These are phyloP conservation scores for Raphanus raphanistrum DNA, from an alignment of 345 rosid genomes.

Conservation along the genomic window DNA sequence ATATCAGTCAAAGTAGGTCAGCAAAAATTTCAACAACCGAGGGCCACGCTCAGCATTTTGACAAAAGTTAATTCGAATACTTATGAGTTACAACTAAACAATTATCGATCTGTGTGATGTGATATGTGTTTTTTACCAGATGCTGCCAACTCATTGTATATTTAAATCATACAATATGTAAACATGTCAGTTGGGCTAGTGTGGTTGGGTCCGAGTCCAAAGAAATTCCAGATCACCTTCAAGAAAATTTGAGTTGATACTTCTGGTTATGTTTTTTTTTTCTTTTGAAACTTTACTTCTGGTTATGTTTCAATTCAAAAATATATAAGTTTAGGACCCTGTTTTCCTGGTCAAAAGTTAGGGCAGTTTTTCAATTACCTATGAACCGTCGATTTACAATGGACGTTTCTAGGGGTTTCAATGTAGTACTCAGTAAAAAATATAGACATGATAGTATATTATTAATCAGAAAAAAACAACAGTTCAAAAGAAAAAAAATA, in stretches of 20 bases:
- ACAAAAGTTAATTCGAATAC: slow-evolving; percentile 13
- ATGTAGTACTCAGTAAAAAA: too few relatives aligned
- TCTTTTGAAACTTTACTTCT: too few relatives aligned
- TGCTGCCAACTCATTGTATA: neutral
- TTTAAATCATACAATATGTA: neutral
- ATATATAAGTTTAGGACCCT: neutral
- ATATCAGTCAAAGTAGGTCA: slow-evolving; percentile 41
- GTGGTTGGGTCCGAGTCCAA: neutral
- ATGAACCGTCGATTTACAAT: neutral
- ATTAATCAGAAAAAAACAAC: too few relatives aligned
- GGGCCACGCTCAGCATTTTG: slow-evolving; percentile 34
- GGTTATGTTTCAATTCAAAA: neutral
- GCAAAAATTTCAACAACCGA: slow-evolving; percentile 37
- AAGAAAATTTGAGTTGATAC: neutral
- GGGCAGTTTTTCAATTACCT: neutral
- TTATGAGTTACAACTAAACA: neutral
- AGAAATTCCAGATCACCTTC: neutral
- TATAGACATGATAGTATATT: neutral
- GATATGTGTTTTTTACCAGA: slow-evolving; percentile 9
- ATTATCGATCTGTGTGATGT: slow-evolving; percentile 34
- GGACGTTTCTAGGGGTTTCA: neutral
- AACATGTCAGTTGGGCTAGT: neutral
- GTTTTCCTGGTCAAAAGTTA: neutral
- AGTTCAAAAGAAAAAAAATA: too few relatives aligned
- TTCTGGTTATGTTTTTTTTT: neutral